Base-by-base conservation (phyloP, 306 rosid species). In the Castanospermum australe region DNA sequence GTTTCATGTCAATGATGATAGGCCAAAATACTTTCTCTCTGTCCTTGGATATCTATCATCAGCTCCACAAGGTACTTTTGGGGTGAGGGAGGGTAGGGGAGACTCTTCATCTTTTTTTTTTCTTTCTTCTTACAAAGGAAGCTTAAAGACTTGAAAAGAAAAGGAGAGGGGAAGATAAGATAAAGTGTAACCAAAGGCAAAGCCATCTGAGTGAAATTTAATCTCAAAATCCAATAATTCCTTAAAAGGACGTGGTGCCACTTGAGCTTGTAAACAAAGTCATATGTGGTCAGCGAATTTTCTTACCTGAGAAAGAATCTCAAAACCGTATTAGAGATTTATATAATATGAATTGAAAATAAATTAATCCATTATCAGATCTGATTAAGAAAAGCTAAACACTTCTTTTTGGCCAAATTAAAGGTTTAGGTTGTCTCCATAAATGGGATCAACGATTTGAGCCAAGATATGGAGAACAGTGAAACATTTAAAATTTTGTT, bases 221-320 rank as follows among this genome's bases (percentile, higher is more conserved):
- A n/a, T n/a, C n/a, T n/a, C n/a, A n/a, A n/a, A n/a, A n/a, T n/a
- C n/a, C n/a, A n/a, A n/a, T n/a, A n/a, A n/a, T n/a, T n/a, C n/a
- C n/a, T n/a, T n/a, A n/a, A n/a, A n/a, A n/a, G n/a, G n/a, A n/a
- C n/a, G n/a, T n/a, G n/a, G n/a, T n/a, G n/a, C n/a, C n/a, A n/a
- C n/a, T n/a, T n/a, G n/a, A n/a, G n/a, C n/a, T n/a, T n/a, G n/a
- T n/a, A n/a, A n/a, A n/a, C n/a, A n/a, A 65, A 20, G 25, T 41
- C 38, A 36, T 24, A 22, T 35, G 65, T 45, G 75, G 83, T 67
- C 84, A 83, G 71, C 79, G 72, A 79, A 24, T 60, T 73, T 70
- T 47, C 68, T 79, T 67, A 65, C 67, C 85, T 63, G 67, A 85
- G 35, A 82, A 59, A 55, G 83, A 83, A 83, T 78, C 83, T 76